These are phyloP conservation scores for Solanum sejunctum DNA, from an alignment of 257 asterid species.

Conservation along the genomic window DNA sequence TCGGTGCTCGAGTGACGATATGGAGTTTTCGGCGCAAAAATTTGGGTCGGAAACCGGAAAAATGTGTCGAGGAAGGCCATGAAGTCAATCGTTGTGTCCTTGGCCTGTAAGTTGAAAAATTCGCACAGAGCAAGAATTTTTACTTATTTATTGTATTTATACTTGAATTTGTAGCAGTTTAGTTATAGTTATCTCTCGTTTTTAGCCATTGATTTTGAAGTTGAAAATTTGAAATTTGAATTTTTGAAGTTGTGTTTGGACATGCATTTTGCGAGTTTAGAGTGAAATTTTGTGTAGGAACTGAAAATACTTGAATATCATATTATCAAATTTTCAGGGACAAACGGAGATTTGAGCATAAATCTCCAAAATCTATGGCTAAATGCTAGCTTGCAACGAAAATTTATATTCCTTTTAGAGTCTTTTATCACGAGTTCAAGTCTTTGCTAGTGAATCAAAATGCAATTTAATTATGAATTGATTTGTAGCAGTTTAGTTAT, in stretches of 20 bases:
- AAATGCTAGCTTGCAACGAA: background rate
- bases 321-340: background rate
- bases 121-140: background rate
- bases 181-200: background rate
- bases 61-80: conserved; percentile 66
- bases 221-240: background rate
- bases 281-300: background rate
- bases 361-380: background rate
- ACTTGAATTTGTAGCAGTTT: background rate
- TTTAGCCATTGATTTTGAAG: background rate
- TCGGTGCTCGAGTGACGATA: conserved; percentile 52
- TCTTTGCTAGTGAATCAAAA: background rate
- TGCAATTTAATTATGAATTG: background rate
- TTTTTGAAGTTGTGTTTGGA: background rate
- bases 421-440: background rate
- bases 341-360: background rate
- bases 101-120: conserved; percentile 39
- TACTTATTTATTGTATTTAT: no score
- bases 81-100: conserved; percentile 78
- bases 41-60: conserved; percentile 74
- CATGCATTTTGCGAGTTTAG: background rate
- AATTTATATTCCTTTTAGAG: background rate
- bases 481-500: background rate
- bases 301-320: background rate
- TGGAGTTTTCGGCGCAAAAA: conserved; percentile 74